Percentiles rank a stretch among this genome's conserved stretches.
phyloP scores from a whole-genome alignment of 2,329 filamentous ascomycete genomes.

The Taxawa tesnikishii region DNA sequence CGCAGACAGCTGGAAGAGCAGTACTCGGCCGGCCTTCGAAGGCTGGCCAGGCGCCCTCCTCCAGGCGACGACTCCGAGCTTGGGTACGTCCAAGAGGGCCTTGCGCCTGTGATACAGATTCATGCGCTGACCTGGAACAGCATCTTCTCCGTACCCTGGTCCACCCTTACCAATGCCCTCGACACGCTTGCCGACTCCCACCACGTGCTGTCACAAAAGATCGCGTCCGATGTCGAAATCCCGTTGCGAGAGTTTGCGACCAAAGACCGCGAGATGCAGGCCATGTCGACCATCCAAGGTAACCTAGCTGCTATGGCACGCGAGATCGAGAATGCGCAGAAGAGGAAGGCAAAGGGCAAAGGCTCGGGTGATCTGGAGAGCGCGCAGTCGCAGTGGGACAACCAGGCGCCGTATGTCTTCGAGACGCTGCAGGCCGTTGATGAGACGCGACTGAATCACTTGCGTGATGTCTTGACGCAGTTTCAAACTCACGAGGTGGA shows the following conservation, averaged over 20 bases:
- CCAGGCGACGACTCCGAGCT: constrained; percentile 69
- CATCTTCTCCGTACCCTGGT: constrained; percentile 83
- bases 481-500: constrained; percentile 89
- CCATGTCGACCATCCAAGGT: constrained; percentile 66
- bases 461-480: constrained; percentile 84
- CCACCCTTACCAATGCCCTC: constrained; percentile 68
- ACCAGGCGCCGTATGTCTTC: constrained; percentile 87
- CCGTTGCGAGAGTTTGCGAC: constrained; percentile 65
- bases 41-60: constrained; percentile 61
- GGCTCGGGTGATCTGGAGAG: constrained; percentile 72
- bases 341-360: constrained; percentile 72
- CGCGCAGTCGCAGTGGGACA: constrained; percentile 79
- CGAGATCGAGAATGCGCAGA: constrained; percentile 73
- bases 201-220: constrained; percentile 62
- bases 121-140: constrained; percentile 33
- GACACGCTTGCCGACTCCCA: constrained; percentile 76
- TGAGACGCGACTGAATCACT: constrained; percentile 75
- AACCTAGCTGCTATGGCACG: constrained; percentile 73
- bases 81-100: constrained; percentile 52
- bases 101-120: not conserved
- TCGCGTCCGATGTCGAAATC: constrained; percentile 79
- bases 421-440: constrained; percentile 86
- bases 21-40: constrained; percentile 72
- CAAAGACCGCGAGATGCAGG: constrained; percentile 63
- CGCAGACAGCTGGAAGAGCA: constrained; percentile 82